Conservation (phyloP, 2,329 filamentous ascomycete genomes). For the Ilyonectria sp. region DNA sequence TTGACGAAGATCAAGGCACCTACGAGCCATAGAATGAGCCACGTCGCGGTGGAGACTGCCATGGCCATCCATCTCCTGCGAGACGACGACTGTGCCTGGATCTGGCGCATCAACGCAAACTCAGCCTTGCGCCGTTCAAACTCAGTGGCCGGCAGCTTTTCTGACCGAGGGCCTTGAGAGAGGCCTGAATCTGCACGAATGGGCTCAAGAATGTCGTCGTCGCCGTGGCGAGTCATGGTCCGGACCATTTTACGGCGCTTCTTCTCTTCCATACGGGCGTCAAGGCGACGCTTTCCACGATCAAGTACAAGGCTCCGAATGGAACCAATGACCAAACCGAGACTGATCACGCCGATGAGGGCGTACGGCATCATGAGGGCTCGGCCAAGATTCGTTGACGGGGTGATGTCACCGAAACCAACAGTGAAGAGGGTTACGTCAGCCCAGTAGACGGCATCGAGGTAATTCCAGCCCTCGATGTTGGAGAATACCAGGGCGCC, state of each 20-base stretch:
- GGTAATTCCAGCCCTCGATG: constrained; percentile 82
- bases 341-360: constrained; percentile 85
- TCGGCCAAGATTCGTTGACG: constrained; percentile 69
- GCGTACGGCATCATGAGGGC: constrained; percentile 88
- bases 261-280: constrained; percentile 73
- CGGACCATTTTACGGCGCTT: constrained; percentile 66
- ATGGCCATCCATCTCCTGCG: constrained; percentile 84
- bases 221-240: constrained; percentile 61
- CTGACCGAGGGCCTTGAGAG: constrained; percentile 22
- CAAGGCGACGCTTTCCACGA: constrained; percentile 67
- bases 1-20: constrained; percentile 82
- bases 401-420: constrained; percentile 71
- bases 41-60: constrained; percentile 76
- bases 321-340: constrained; percentile 86
- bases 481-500: constrained; percentile 83
- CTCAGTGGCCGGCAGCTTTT: constrained; percentile 55
- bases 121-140: constrained; percentile 76
- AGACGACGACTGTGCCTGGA: constrained; percentile 76
- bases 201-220: constrained; percentile 66
- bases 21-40: constrained; percentile 83
- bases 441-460: constrained; percentile 85
- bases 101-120: constrained; percentile 85
- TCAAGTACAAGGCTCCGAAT: constrained; percentile 78
- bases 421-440: constrained; percentile 79
- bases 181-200: constrained; percentile 50